Evolutionary conservation across 2,329 filamentous ascomycete genomes (phyloP).

Genomic region (Colletotrichum gigasporum): DNA sequence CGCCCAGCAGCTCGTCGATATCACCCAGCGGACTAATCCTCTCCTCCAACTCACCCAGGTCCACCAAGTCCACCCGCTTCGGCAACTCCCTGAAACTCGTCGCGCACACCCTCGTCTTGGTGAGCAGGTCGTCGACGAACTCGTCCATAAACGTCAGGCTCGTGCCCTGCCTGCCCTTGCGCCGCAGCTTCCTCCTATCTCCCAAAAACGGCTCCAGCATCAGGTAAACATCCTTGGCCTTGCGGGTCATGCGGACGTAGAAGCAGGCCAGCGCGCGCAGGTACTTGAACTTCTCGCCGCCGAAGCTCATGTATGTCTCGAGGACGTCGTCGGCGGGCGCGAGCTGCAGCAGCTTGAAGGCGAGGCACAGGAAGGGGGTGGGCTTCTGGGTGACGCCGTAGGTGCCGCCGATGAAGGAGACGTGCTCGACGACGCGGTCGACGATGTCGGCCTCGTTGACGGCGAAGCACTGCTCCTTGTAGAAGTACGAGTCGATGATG

Average conservation of each 20-base stretch:
- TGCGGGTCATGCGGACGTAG: conserved; percentile 89
- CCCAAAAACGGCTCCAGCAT: conserved; percentile 84
- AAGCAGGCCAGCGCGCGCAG: conserved; percentile 89
- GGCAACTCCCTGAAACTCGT: conserved; percentile 95
- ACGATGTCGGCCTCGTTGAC: conserved; percentile 86
- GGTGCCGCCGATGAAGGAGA: conserved; percentile 87
- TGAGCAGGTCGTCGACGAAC: conserved; percentile 91
- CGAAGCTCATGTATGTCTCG: conserved; percentile 79
- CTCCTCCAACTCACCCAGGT: conserved; percentile 87
- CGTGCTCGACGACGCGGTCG: conserved; percentile 85
- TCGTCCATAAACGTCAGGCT: conserved; percentile 85
- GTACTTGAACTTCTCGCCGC: conserved; percentile 84
- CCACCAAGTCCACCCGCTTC: conserved; percentile 82
- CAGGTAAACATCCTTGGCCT: conserved; percentile 81
- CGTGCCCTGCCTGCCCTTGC: conserved; percentile 79
- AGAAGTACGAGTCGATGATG: conserved; percentile 95
- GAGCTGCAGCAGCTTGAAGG: conserved; percentile 93
- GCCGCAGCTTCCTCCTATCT: conserved; percentile 84
- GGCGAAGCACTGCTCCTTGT: conserved; percentile 98
- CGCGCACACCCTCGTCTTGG: conserved; percentile 88
- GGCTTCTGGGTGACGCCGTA: conserved; percentile 87
- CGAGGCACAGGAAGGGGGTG: conserved; percentile 91
- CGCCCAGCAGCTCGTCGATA: conserved; percentile 75
- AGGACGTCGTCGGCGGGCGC: conserved; percentile 83
- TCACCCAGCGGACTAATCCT: conserved; percentile 85